Evolutionary conservation across 352 stramenopile species (phyloP), one percentile per base, ranked within the genome.

Genomic region (Pythium volutum): DNA sequence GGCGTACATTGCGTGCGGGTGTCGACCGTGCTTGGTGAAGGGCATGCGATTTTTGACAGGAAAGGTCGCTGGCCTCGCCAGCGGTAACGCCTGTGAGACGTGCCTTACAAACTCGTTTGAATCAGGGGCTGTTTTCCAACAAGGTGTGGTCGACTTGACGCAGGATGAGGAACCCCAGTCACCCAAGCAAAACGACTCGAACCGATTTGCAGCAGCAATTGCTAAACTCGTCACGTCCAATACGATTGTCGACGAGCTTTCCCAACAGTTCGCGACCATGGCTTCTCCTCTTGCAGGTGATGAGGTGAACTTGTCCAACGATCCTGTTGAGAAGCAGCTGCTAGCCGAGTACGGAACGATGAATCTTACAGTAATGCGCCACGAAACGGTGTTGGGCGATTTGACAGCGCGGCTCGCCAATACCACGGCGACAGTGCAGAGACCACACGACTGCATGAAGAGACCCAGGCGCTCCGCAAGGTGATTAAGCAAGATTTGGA

Each of bases 361-460:
- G 10, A 66, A 66, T 36, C 2, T 61, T 9, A 39, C 11, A n/a
- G 51, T 66, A 11, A 20, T 66, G 15, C 31, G 6, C 15, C 80
- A 84, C 54, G 74, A 83, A 56, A 70, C 57, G 14, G 64, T 63
- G 2, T 54, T 83, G 47, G 65, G 71, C 46, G 66, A 77, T 42
- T 64, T 58, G 66, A 31, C 72, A 22, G 36, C 41, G 66, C 61
- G 57, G 36, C 62, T 77, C 26, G 51, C 63, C 33, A 31, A 38
- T 36, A 69, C 49, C 22, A 55, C 70, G 22, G 39, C 12, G 68
- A 82, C 41, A 62, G 57, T 22, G 4, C 23, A 6, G 53, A 58
- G 11, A 71, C 55, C 2, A 62, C 56, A 18, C 64, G 74, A n/a
- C 74, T 80, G 45, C 76, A 73, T 39, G 74, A 59, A 2, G 69